Base-by-base conservation (phyloP, 2,329 filamentous ascomycete species). In the Botryotinia convoluta region DNA sequence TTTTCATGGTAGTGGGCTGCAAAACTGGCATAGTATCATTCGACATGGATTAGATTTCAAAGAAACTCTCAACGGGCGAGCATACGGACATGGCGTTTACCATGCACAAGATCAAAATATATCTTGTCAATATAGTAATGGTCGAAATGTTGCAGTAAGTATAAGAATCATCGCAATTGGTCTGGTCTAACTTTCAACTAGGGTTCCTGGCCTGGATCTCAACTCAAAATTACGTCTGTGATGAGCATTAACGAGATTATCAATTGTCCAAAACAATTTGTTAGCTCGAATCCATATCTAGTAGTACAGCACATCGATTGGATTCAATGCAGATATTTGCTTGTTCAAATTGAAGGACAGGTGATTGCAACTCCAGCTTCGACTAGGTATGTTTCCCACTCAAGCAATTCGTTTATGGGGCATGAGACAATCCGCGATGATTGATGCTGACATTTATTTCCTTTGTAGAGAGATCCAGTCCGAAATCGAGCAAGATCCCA, bases 1-100 rank as follows among this genome's bases (percentile, higher is more conserved):
- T 0, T 97, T 92, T 91, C 95, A 98, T 81, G 95, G 94, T 9
- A 97, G 93, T 78, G 81, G 83, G 0, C 76, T 97, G 4, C 76
- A 81, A 4, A 97, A 97, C 78, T 97, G 95, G 95, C 95, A 98
- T 81, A 92, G 91, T 78, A 97, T 98, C 78, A 89, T 97, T 75
- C 89, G 94, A 45, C 89, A 92, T 74, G 94, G 95, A 0, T 84
- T 98, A 9, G 89, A 97, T 80, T 97, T 90, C 82, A 87, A 89
- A 7, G 81, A 87, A 1, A 82, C 84, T 0, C 60, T 80, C 0
- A 83, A 95, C 80, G 95, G 94, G 0, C 89, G 95, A 74, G 84
- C 91, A 1, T 93, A 77, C 78, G 95, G 95, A 0, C 74, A 97
- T 79, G 95, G 95, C 0, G 92, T 97, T 2, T 98, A 98, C 79